Evolutionary conservation across 345 rosid genomes (phyloP).

Genomic region (Nasturtium officinale): DNA sequence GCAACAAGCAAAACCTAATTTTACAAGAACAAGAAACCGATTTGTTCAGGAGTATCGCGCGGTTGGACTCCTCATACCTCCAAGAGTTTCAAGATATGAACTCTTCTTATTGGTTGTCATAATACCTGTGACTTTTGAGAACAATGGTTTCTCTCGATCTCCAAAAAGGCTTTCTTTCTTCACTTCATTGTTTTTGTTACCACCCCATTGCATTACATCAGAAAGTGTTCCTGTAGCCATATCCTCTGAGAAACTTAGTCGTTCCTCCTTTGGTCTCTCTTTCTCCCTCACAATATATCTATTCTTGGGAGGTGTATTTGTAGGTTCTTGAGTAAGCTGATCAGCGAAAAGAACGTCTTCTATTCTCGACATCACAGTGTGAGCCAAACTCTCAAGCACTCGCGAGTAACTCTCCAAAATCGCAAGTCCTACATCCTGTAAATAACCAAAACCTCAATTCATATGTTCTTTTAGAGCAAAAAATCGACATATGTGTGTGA

Average conservation of each 20-base stretch:
- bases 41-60: constrained; percentile 43
- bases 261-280: constrained; percentile 41
- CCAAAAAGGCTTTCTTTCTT: constrained; percentile 51
- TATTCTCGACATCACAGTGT: constrained; percentile 69
- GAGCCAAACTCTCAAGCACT: constrained; percentile 82
- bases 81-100: constrained; percentile 66
- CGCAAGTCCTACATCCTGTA: constrained; percentile 85
- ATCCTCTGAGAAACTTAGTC: constrained; percentile 38
- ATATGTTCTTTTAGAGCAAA: not conserved
- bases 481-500: not conserved
- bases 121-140: constrained; percentile 47
- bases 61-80: constrained; percentile 72
- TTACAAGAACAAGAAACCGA: constrained; percentile 18
- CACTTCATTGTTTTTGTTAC: constrained; percentile 46
- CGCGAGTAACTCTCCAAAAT: constrained; percentile 86
- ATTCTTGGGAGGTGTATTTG: constrained; percentile 46
- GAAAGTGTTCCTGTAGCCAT: constrained; percentile 51
- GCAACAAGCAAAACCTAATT: constrained; percentile 31
- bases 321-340: constrained; percentile 57
- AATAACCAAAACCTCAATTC: constrained; percentile 1
- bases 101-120: constrained; percentile 52
- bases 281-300: constrained; percentile 28
- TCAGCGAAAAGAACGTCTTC: constrained; percentile 82
- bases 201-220: constrained; percentile 83
- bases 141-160: constrained; percentile 47